phyloP scores from a whole-genome alignment of 108 stramenopile genomes.

The Fistulifera solaris region DNA sequence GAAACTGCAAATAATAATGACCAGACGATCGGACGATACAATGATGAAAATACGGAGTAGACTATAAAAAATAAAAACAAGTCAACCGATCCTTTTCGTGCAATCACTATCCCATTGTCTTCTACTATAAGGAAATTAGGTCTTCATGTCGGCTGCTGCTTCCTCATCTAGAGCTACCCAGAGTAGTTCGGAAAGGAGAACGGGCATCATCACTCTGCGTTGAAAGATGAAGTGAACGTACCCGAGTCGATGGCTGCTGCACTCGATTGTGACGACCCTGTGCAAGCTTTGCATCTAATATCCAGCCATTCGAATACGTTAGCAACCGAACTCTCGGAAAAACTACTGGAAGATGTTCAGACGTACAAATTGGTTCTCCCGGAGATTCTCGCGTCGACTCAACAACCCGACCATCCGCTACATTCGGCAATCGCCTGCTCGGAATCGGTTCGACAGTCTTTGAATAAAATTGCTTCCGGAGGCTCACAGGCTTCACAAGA shows the following conservation, averaged over 20 bases:
- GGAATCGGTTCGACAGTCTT: constrained; percentile 66
- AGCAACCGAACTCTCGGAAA: constrained; percentile 27
- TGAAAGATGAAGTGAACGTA: constrained; percentile 3
- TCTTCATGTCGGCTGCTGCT: no score
- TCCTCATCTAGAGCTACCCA: no score
- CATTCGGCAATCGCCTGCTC: constrained; percentile 43
- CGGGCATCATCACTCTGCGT: no score
- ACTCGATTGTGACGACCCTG: constrained; percentile 38
- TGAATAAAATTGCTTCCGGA: constrained; percentile 76
- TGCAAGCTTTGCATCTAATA: constrained; percentile 35
- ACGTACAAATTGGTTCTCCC: constrained; percentile 1
- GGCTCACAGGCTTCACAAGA: constrained; percentile 73
- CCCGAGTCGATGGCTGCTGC: constrained; percentile 46
- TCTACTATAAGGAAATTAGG: no score
- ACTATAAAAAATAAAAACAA: no score
- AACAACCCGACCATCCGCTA: constrained; percentile 27
- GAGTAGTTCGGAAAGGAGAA: no score
- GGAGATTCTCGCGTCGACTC: background rate
- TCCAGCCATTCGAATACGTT: constrained; percentile 20
- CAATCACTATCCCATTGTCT: no score
- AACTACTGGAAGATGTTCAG: constrained; percentile 14
- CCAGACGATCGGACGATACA: no score
- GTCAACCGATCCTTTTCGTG: no score
- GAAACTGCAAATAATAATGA: no score
- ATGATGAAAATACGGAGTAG: no score